A percentile compares a stretch with the other conserved stretches of the same genome.
phyloP scores from a whole-genome alignment of 345 rosid species.

The Draba incana region DNA sequence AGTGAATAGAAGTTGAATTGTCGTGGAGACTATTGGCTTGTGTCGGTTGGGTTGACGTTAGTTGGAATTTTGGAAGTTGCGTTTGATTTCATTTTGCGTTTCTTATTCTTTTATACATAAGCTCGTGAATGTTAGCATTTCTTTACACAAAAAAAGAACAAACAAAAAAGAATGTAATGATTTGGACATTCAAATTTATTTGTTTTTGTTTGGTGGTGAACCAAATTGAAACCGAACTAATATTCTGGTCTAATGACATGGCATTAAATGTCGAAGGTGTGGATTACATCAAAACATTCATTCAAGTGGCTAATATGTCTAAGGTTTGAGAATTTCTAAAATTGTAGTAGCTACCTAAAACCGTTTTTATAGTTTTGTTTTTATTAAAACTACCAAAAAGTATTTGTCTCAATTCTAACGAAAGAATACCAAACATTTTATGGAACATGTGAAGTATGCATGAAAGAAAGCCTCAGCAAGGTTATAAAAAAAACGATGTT shows the following conservation, averaged over 20 bases:
- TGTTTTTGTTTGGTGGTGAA: neutral
- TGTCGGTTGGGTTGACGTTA: constrained; percentile 40
- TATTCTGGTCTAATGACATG: neutral
- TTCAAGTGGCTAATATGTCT: neutral
- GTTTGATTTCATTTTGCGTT: constrained; percentile 27
- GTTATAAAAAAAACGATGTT: neutral
- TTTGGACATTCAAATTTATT: constrained; percentile 7
- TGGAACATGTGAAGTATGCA: neutral
- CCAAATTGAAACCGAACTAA: constrained; percentile 15
- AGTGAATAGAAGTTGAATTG: constrained; percentile 36
- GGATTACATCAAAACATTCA: constrained; percentile 26
- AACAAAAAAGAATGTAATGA: constrained; percentile 21
- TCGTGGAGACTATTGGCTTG: constrained; percentile 35
- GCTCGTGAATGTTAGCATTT: no score
- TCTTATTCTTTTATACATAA: constrained; percentile 3
- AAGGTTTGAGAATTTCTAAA: neutral
- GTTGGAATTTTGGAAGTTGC: constrained; percentile 24
- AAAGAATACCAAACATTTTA: neutral
- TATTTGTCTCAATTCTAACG: neutral
- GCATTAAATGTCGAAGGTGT: constrained; percentile 16
- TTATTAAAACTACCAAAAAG: no score
- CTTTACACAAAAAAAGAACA: neutral
- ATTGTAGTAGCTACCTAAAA: neutral
- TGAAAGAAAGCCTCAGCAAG: constrained; percentile 9
- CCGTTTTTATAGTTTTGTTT: neutral